Percentiles rank a stretch among this genome's conserved stretches.
Evolutionary conservation across 2,329 filamentous ascomycete genomes (phyloP).

Genomic region (Sporothrix schenckii): DNA sequence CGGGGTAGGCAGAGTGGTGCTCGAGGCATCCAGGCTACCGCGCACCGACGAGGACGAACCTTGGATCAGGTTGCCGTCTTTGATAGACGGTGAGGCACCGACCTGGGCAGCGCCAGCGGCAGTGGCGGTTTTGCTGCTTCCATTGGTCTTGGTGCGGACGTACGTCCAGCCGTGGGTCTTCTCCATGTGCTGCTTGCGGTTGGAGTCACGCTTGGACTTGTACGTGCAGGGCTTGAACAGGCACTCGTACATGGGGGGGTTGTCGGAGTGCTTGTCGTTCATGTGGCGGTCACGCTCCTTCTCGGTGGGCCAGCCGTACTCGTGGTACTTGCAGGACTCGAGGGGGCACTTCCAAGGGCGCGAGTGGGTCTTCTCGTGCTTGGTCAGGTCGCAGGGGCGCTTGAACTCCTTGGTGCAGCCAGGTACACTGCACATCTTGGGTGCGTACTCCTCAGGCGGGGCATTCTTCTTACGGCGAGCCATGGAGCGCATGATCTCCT

Average conservation of each 20-base stretch:
- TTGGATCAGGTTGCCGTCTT: conserved; percentile 2
- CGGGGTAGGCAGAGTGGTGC: conserved; percentile 58
- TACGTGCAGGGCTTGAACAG: conserved; percentile 83
- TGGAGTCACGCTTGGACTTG: conserved; percentile 92
- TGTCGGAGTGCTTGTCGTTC: conserved; percentile 89
- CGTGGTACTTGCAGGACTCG: conserved; percentile 82
- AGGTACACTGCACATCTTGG: conserved; percentile 72
- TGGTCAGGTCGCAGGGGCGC: conserved; percentile 93
- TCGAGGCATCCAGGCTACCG: conserved; percentile 48
- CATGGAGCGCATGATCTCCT: conserved; percentile 87
- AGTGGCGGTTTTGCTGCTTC: conserved; percentile 58
- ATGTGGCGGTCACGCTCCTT: conserved; percentile 96
- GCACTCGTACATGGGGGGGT: conserved; percentile 82
- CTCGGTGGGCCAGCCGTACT: conserved; percentile 92
- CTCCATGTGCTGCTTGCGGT: conserved; percentile 99
- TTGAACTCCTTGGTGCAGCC: conserved; percentile 92
- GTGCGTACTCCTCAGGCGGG: conserved; percentile 78
- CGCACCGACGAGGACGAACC: conserved; percentile 24
- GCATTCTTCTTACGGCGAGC: conserved; percentile 93
- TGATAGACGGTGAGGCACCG: neutral
- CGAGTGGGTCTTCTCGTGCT: conserved; percentile 97
- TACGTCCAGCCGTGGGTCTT: conserved; percentile 93
- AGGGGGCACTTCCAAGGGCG: conserved; percentile 93
- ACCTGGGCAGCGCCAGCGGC: neutral
- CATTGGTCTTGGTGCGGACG: conserved; percentile 88